Evolutionary conservation across 2,329 filamentous ascomycete species (phyloP), one percentile per base, ranked within the genome.

Genomic region (Pseudogymnoascus sp.): DNA sequence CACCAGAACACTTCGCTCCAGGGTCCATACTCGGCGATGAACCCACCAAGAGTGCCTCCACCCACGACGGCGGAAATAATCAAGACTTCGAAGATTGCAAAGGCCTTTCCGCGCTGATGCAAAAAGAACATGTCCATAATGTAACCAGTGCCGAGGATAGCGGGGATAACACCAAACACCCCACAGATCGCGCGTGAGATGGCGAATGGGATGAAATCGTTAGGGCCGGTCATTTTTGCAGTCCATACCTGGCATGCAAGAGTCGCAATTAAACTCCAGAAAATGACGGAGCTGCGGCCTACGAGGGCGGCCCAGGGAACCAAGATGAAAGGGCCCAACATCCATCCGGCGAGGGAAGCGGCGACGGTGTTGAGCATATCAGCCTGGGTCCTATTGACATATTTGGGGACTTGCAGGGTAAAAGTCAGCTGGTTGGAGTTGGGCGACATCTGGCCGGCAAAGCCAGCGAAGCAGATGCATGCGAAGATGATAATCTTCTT

Each of bases 61-160:
- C 69, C 72, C 1, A 65, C 62, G 29, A 73, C 73, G 3, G 74
- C 76, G 39, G 76, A 73, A 15, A 75, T 68, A 15, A 76, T 69
- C 0, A 70, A 65, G 61, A 75, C 70, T 29, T 74, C 71, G 29
- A 76, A 70, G 27, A 70, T 65, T 0, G 72, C 74, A 58, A 77
- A 77, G 6, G 74, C 74, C 35, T 73, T 68, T 6, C 76, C 76
- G 15, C 75, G 72, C 64, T 77, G 73, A 60, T 78, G 76, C 33
- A 78, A 65, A 66, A 77, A 78, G 66, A 77, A 78, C 60, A 76
- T 40, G 59, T 78, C 76, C n/a, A 75, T 73, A 21, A 79, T 72
- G 35, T 74, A 72, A 37, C 74, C 67, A 18, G 74, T 71, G 15
- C 75, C 76, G 45, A 79, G 69, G 31, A 76, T 68, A 60, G 72